phyloP scores from a whole-genome alignment of 2,329 filamentous ascomycete genomes.

The Ustulina deusta region DNA sequence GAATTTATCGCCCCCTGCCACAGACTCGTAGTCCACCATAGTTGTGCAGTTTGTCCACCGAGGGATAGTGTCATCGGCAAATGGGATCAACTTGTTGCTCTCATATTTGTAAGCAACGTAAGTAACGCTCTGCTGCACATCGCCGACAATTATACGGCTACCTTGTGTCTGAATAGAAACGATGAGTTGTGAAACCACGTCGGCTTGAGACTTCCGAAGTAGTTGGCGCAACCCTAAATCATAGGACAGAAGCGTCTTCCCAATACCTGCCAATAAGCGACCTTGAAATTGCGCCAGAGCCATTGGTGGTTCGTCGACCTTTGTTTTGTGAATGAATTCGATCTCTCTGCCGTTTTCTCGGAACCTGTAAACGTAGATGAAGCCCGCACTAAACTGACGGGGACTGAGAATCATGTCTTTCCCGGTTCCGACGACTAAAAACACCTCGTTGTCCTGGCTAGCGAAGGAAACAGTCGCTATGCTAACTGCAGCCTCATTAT shows the following conservation, averaged over 20 bases:
- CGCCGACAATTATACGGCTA: conserved; percentile 89
- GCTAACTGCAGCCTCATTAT: conserved; percentile 93
- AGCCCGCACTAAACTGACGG: conserved; percentile 80
- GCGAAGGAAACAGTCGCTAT: conserved; percentile 86
- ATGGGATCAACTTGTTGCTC: conserved; percentile 91
- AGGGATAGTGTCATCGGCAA: conserved; percentile 88
- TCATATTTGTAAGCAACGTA: conserved; percentile 94
- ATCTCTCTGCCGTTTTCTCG: conserved; percentile 87
- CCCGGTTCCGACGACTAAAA: conserved; percentile 93
- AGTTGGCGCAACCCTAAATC: conserved; percentile 94
- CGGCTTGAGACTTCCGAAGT: conserved; percentile 88
- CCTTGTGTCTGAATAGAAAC: conserved; percentile 90
- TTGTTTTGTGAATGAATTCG: conserved; percentile 96
- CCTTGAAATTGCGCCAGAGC: conserved; percentile 96
- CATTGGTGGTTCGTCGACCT: conserved; percentile 87
- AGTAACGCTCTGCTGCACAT: conserved; percentile 90
- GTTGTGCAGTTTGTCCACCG: conserved; percentile 91
- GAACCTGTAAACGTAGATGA: conserved; percentile 92
- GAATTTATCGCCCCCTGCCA: conserved; percentile 96
- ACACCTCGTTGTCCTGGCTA: conserved; percentile 88
- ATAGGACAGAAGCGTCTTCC: conserved; percentile 84
- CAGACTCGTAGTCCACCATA: conserved; percentile 98
- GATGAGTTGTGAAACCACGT: conserved; percentile 84
- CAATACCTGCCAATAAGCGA: conserved; percentile 85
- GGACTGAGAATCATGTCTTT: conserved; percentile 89